Conservation (phyloP, 805 yeast genomes). For the Cyberlindnera mississippiensis region DNA sequence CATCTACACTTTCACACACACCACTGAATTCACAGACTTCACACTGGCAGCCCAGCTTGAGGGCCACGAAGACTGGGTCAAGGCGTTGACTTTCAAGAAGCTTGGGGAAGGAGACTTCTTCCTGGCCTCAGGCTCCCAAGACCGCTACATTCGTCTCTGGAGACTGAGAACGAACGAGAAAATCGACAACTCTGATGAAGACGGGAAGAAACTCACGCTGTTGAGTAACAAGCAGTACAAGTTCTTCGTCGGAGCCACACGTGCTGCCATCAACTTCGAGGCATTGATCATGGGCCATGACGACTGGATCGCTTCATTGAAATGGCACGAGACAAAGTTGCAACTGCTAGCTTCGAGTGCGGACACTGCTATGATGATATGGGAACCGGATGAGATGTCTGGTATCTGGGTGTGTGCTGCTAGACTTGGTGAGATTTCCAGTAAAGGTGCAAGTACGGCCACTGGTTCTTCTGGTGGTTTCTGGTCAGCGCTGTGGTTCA, state of each 20-base stretch:
- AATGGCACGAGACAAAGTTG: conserved; percentile 63
- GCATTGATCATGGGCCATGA: conserved; percentile 97
- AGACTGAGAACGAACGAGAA: conserved; percentile 53
- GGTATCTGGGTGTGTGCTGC: conserved; percentile 86
- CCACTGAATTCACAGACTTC: conserved; percentile 23
- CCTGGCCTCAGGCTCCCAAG: conserved; percentile 90
- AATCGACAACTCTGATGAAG: conserved; percentile 57
- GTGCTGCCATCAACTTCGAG: conserved; percentile 71
- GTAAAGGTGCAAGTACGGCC: conserved; percentile 97
- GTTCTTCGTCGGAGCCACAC: conserved; percentile 38
- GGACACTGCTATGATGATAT: conserved; percentile 87
- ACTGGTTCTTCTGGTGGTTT: conserved; percentile 89
- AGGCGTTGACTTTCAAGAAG: conserved; percentile 56
- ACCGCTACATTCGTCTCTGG: conserved; percentile 90
- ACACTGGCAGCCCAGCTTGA: conserved; percentile 50
- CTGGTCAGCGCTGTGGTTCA: conserved; percentile 70
- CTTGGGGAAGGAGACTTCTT: conserved; percentile 49
- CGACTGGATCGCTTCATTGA: conserved; percentile 88
- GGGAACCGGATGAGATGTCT: conserved; percentile 84
- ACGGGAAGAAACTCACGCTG: conserved; percentile 44
- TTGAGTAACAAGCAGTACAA: conserved; percentile 72
- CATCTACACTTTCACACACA: conserved; percentile 44
- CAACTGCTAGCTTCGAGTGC: conserved; percentile 82
- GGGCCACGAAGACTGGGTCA: conserved; percentile 98
- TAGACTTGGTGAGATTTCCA: conserved; percentile 86